Conservation (phyloP, 352 stramenopile species). For the Globisporangium nagaii region DNA sequence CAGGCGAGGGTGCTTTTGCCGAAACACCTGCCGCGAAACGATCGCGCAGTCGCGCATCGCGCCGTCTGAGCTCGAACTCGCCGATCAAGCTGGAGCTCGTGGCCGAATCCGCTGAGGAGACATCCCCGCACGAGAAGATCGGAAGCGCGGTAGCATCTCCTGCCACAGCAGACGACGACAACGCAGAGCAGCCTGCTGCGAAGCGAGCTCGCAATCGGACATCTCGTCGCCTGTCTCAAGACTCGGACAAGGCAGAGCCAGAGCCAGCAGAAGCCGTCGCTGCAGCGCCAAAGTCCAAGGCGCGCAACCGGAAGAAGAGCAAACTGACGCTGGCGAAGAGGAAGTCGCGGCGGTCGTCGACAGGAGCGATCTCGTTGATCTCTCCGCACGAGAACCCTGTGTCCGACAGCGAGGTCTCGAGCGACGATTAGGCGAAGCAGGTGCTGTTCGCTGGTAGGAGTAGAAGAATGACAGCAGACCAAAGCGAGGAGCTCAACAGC, state of each 20-base stretch:
- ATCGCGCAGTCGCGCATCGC: neutral
- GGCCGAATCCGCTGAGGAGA: neutral
- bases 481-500: no score
- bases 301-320: constrained; percentile 7
- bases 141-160: neutral
- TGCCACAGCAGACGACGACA: neutral
- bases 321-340: constrained; percentile 6
- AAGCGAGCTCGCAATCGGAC: neutral
- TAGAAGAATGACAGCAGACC: neutral
- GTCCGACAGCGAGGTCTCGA: constrained; percentile 12
- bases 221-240: constrained; percentile 1
- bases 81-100: neutral
- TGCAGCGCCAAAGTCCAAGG: neutral
- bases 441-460: neutral
- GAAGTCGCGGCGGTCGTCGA: constrained; percentile 5
- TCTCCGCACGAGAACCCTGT: constrained; percentile 14
- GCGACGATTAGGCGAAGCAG: neutral
- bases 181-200: neutral
- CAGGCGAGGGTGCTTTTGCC: neutral
- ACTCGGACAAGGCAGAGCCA: neutral
- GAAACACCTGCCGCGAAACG: neutral
- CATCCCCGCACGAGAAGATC: neutral
- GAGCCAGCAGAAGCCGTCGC: neutral
- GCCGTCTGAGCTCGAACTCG: no score
- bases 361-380: constrained; percentile 6